Percentiles rank a stretch among this genome's conserved stretches.
Evolutionary conservation across 78 protist species (phyloP).

Genomic region (Planoprotostelium fungivorum): DNA sequence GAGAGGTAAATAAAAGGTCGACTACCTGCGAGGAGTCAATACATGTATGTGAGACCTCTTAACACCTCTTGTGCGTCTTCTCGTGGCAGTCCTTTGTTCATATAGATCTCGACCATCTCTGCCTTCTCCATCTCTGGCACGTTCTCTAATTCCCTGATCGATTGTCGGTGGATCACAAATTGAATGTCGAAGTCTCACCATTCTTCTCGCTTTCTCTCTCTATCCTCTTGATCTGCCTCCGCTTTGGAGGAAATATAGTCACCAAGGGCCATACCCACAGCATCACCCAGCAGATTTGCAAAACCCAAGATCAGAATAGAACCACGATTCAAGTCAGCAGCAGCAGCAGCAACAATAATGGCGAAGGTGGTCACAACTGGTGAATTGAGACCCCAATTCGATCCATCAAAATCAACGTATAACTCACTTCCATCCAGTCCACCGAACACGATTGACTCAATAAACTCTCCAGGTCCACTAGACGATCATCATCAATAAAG

Average conservation of each 20-base stretch:
- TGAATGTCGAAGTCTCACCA: slow-evolving; percentile 14
- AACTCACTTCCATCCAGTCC: slow-evolving; percentile 87
- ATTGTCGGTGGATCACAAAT: slow-evolving; percentile 2
- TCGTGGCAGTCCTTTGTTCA: slow-evolving; percentile 51
- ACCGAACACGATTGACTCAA: slow-evolving; percentile 68
- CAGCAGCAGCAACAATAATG: slow-evolving; percentile 67
- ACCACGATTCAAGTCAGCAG: slow-evolving; percentile 50
- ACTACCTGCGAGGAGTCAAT: neutral
- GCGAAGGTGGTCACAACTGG: slow-evolving; percentile 34
- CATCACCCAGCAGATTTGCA: slow-evolving; percentile 81
- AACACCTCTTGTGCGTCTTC: slow-evolving; percentile 43
- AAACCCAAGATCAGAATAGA: slow-evolving; percentile 74
- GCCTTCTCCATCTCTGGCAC: slow-evolving; percentile 48
- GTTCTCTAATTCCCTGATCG: slow-evolving; percentile 40
- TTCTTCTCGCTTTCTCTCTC: slow-evolving; percentile 50
- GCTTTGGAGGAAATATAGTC: slow-evolving; percentile 68
- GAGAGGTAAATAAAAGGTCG: neutral
- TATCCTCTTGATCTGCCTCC: slow-evolving; percentile 39
- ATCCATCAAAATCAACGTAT: slow-evolving; percentile 77
- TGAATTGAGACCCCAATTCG: neutral
- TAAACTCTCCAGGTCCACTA: slow-evolving; percentile 49
- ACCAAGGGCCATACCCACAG: slow-evolving; percentile 84
- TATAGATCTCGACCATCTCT: slow-evolving; percentile 64
- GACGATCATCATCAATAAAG: neutral
- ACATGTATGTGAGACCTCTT: neutral